phyloP scores from a whole-genome alignment of 805 yeast species.

The Ogataea degrootiae region DNA sequence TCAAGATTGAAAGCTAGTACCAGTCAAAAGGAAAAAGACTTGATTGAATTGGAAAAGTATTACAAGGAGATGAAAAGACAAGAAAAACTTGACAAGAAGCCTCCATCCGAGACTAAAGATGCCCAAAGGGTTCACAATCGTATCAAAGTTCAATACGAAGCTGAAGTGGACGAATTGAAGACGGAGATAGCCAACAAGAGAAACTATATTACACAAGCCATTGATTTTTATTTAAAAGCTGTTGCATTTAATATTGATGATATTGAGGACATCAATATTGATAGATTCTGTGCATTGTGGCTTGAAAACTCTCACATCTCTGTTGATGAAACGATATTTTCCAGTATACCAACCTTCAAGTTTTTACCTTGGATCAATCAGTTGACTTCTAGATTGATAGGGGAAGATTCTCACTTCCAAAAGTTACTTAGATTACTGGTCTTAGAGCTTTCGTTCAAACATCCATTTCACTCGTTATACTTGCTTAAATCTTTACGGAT shows the following conservation, averaged over 20 bases:
- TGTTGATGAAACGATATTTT: slow-evolving; percentile 34
- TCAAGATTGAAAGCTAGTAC: slow-evolving; percentile 27
- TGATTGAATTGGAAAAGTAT: slow-evolving; percentile 43
- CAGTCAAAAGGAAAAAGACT: slow-evolving; percentile 39
- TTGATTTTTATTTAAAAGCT: slow-evolving; percentile 54
- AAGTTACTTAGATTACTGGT: slow-evolving; percentile 35
- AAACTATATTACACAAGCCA: slow-evolving; percentile 42
- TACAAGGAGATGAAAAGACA: slow-evolving; percentile 36
- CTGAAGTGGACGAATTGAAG: slow-evolving; percentile 46
- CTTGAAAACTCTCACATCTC: slow-evolving; percentile 41
- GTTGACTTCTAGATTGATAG: slow-evolving; percentile 61
- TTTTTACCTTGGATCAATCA: slow-evolving; percentile 82
- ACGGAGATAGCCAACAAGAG: slow-evolving; percentile 34
- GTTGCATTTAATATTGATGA: slow-evolving; percentile 38
- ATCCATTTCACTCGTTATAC: slow-evolving; percentile 74
- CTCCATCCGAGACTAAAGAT: slow-evolving; percentile 8
- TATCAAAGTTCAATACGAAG: slow-evolving; percentile 39
- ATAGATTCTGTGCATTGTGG: slow-evolving; percentile 82
- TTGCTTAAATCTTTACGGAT: slow-evolving; percentile 51
- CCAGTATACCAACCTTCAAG: slow-evolving; percentile 49
- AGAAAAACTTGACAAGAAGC: slow-evolving; percentile 36
- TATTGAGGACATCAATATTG: slow-evolving; percentile 53
- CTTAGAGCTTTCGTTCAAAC: slow-evolving; percentile 38
- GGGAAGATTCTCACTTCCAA: slow-evolving; percentile 52
- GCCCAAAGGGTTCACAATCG: slow-evolving; percentile 50